Base-by-base conservation (phyloP, 441 rosid genomes). In the Bruguiera hainesii region DNA sequence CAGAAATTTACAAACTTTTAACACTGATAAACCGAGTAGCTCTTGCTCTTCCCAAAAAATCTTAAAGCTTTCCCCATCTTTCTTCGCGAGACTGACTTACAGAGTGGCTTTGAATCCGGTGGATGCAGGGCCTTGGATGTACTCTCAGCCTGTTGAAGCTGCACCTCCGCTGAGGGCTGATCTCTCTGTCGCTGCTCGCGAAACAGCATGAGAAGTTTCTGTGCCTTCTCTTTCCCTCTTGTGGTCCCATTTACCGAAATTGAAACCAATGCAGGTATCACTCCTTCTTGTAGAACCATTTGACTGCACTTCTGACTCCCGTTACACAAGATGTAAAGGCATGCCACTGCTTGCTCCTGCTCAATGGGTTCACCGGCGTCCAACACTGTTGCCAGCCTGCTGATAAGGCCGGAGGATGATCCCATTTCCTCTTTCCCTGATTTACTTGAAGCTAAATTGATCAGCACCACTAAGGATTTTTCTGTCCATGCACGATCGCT, bases 261-360 rank as follows among this genome's bases (percentile, higher is more conserved):
- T 1, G 99, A 96, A 64, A 96, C 99, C 65, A 96, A 68, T 4
- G 97, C 87, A 6, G 99, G 99, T 62, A 96, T 96, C 49, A 88
- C 98, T 16, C 99, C 99, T 85, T 96, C 99, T 76, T 90, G 98
- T 60, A 96, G 76, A 35, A 91, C 98, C 85, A 91, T 75, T 59
- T 89, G 92, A 65, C 91, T 76, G 75, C 98, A 93, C 49, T 82
- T 81, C 60, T 93, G 96, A 53, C 82, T 86, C 64, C 92, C 90
- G 0, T 71, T 84, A 75, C 99, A 96, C 52, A 96, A 74, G 25
- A 83, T 76, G 57, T 89, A 60, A 59, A 96, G 95, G 67, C 98
- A 96, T 0, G 92, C 66, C 29, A 75, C 96, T 5, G 98, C 95
- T 76, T 88, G 97, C 78, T 93, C 99, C 80, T 96, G 98, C 78